Evolutionary conservation across 805 yeast genomes (phyloP).

Genomic region (Kluyveromyces starmeri): DNA sequence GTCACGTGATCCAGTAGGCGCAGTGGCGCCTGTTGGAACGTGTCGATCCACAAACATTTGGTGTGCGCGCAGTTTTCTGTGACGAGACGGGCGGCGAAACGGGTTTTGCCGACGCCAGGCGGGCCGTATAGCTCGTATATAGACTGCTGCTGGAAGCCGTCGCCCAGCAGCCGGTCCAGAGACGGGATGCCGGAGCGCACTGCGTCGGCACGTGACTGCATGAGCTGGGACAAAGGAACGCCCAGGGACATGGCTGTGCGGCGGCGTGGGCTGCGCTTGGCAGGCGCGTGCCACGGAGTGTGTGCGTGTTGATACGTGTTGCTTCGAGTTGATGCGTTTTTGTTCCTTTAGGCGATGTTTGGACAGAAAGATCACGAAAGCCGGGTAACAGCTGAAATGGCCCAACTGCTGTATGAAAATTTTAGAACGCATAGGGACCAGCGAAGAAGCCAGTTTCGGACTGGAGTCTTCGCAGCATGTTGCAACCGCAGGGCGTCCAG

Average conservation of each 20-base stretch:
- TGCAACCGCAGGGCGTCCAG: too few relatives aligned
- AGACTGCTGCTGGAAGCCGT: constrained; percentile 22
- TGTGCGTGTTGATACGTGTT: too few relatives aligned
- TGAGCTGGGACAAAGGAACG: constrained; percentile 27
- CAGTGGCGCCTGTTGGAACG: constrained; percentile 13
- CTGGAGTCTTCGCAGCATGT: too few relatives aligned
- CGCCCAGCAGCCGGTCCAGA: constrained; percentile 17
- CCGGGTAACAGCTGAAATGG: too few relatives aligned
- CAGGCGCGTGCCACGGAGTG: too few relatives aligned
- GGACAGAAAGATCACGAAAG: too few relatives aligned
- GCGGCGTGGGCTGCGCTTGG: too few relatives aligned
- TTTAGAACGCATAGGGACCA: too few relatives aligned
- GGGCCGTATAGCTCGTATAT: constrained; percentile 29
- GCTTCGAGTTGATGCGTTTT: too few relatives aligned
- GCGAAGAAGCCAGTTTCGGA: too few relatives aligned
- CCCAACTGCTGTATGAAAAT: too few relatives aligned
- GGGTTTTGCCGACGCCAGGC: constrained; percentile 28
- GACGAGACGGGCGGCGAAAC: constrained; percentile 17
- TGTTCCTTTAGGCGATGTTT: too few relatives aligned
- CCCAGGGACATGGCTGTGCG: constrained; percentile 23
- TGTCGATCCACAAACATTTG: constrained; percentile 23
- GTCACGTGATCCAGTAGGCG: not conserved
- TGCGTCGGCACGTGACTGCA: constrained; percentile 18
- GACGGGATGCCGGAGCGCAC: constrained; percentile 16
- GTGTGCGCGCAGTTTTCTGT: constrained; percentile 11